Evolutionary conservation across 2,329 filamentous ascomycete species (phyloP).

Genomic region (Penicillium sp.): DNA sequence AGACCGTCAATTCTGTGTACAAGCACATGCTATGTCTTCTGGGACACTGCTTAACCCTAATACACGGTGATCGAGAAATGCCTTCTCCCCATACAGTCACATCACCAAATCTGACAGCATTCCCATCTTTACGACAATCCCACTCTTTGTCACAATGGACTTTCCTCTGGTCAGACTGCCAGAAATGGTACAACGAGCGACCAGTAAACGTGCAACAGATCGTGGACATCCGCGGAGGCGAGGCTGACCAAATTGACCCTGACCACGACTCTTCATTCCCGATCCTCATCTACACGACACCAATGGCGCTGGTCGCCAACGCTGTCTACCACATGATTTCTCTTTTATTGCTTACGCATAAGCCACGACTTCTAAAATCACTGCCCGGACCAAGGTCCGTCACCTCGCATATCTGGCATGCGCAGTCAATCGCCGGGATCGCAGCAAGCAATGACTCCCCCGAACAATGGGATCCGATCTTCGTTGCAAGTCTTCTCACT

Average conservation of each 20-base stretch:
- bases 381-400: constrained; percentile 23
- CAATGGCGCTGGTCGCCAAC: constrained; percentile 29
- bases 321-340: constrained; percentile 26
- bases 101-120: constrained; percentile 13
- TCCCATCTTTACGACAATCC: constrained; percentile 19
- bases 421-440: constrained; percentile 26
- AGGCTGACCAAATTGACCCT: constrained; percentile 26
- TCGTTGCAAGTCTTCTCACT: constrained; percentile 20
- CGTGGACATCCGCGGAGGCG: constrained; percentile 24
- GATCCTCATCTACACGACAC: constrained; percentile 27
- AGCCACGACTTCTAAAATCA: constrained; percentile 25
- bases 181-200: constrained; percentile 28
- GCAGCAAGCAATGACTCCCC: constrained; percentile 25
- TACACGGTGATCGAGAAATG: constrained; percentile 14
- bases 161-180: constrained; percentile 26
- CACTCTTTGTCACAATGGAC: constrained; percentile 25
- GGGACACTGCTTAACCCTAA: constrained; percentile 18
- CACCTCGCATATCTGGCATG: constrained; percentile 28
- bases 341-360: constrained; percentile 22
- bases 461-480: constrained; percentile 27
- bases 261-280: constrained; percentile 24
- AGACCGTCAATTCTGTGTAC: constrained; percentile 14
- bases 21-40: constrained; percentile 21
- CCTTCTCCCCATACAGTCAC: constrained; percentile 4
- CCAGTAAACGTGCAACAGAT: constrained; percentile 22